Evolutionary conservation across 1,284 basidiomycete species (phyloP).

Genomic region (Trichosporon ovoides): DNA sequence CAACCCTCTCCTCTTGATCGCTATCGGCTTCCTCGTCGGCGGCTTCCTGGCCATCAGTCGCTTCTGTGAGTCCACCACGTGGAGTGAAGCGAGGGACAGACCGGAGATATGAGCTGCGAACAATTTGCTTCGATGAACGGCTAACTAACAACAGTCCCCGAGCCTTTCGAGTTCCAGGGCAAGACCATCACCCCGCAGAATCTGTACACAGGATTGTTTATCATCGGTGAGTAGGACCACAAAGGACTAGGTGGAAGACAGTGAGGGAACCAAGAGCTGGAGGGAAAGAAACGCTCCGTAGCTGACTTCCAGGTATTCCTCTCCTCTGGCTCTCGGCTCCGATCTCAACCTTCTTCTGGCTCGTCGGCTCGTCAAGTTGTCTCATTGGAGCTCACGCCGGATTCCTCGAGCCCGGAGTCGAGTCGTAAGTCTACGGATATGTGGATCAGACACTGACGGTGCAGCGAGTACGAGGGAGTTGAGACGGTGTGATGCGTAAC

Average conservation of each 20-base stretch:
- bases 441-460: not conserved
- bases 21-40: constrained; percentile 81
- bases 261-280: too few relatives aligned
- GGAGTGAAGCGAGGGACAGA: too few relatives aligned
- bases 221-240: constrained; percentile 27
- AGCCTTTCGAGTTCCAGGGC: constrained; percentile 51
- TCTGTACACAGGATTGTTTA: constrained; percentile 60
- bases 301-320: constrained; percentile 31
- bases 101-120: not conserved
- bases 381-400: constrained; percentile 54
- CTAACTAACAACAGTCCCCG: constrained; percentile 26
- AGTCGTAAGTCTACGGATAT: constrained; percentile 18
- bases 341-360: constrained; percentile 49
- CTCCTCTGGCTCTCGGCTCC: constrained; percentile 48
- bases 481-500: not conserved
- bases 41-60: constrained; percentile 86
- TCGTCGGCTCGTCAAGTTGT: constrained; percentile 48
- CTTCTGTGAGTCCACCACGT: constrained; percentile 61
- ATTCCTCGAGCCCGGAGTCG: constrained; percentile 55
- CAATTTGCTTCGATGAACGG: not conserved
- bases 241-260: too few relatives aligned
- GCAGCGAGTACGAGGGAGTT: not conserved
- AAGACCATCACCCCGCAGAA: constrained; percentile 52
- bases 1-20: constrained; percentile 72
- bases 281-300: too few relatives aligned